Evolutionary conservation across 2,329 filamentous ascomycete genomes (phyloP).

Genomic region (Didymella keratinophila): DNA sequence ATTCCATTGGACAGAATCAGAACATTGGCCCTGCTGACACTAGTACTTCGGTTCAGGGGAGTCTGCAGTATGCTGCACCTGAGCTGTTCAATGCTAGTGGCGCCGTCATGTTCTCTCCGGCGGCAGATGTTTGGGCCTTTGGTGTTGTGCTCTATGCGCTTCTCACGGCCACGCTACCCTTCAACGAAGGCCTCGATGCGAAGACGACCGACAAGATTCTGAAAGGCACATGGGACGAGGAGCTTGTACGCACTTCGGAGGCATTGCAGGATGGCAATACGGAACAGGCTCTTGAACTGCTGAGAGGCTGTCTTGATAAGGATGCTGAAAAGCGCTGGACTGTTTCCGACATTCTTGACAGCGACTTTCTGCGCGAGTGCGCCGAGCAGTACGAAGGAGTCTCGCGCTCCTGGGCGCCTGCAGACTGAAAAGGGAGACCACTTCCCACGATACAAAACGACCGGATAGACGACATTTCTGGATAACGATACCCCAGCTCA

Average conservation of each 20-base stretch:
- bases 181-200: constrained; percentile 66
- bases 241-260: constrained; percentile 57
- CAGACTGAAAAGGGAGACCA: constrained; percentile 25
- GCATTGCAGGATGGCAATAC: constrained; percentile 47
- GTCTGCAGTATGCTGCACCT: constrained; percentile 63
- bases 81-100: constrained; percentile 55
- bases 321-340: constrained; percentile 64
- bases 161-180: constrained; percentile 68
- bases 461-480: constrained; percentile 20
- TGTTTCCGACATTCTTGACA: constrained; percentile 63
- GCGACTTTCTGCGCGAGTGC: constrained; percentile 60
- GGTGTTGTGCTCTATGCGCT: constrained; percentile 70
- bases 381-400: constrained; percentile 40
- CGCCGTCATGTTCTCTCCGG: constrained; percentile 57
- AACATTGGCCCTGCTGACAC: constrained; percentile 64
- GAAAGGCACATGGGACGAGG: constrained; percentile 65
- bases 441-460: constrained; percentile 1
- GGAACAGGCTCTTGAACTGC: constrained; percentile 62
- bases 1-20: constrained; percentile 49
- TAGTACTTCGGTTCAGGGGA: constrained; percentile 67
- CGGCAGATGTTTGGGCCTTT: constrained; percentile 72
- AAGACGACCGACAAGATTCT: constrained; percentile 67
- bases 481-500: constrained; percentile 39
- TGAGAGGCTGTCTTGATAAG: constrained; percentile 67
- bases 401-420: constrained; percentile 38